Percentiles rank a stretch among this genome's conserved stretches.
Conservation (phyloP, 1,139 yeast genomes). For the Tardiomyces blankii region DNA sequence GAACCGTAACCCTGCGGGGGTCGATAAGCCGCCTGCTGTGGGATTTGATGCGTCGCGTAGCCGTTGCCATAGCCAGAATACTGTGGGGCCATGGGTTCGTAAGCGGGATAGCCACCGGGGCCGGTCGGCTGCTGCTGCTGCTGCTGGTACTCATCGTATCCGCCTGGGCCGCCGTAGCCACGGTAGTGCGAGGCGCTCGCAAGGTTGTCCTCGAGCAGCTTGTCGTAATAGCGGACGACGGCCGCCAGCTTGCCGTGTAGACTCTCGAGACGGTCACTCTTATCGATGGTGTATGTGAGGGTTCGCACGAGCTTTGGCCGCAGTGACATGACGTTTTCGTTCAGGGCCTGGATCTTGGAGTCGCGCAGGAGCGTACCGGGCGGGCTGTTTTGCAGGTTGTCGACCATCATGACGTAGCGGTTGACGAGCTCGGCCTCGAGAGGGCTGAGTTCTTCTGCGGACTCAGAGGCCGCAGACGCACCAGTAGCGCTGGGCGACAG, state of each 20-base stretch:
- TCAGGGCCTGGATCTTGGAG: slow-evolving; percentile 48
- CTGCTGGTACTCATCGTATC: not conserved
- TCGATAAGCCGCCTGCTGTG: too few species aligned
- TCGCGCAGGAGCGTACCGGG: slow-evolving; percentile 49
- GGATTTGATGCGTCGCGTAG: too few species aligned
- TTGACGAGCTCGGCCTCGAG: slow-evolving; percentile 60
- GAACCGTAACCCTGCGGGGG: too few species aligned
- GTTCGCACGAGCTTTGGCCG: slow-evolving; percentile 69
- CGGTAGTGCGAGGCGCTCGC: not conserved
- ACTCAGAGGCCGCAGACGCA: slow-evolving; percentile 3
- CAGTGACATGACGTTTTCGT: slow-evolving; percentile 49
- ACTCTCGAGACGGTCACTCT: slow-evolving; percentile 62
- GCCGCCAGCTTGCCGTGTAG: slow-evolving; percentile 76
- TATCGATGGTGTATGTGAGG: slow-evolving; percentile 49
- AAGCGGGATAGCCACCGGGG: too few species aligned
- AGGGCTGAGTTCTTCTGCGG: slow-evolving; percentile 34
- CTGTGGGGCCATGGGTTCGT: too few species aligned
- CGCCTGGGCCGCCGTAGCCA: not conserved
- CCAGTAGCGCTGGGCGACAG: slow-evolving; percentile 2
- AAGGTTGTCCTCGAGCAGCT: slow-evolving; percentile 59
- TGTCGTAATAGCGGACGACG: slow-evolving; percentile 68
- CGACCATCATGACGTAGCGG: slow-evolving; percentile 57
- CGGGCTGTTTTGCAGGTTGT: slow-evolving; percentile 40
- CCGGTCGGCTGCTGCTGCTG: not conserved
- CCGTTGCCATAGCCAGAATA: too few species aligned